Evolutionary conservation across 495 filamentous ascomycete species (phyloP), one percentile per base, ranked within the genome.

Genomic region (Neurospora sp.): DNA sequence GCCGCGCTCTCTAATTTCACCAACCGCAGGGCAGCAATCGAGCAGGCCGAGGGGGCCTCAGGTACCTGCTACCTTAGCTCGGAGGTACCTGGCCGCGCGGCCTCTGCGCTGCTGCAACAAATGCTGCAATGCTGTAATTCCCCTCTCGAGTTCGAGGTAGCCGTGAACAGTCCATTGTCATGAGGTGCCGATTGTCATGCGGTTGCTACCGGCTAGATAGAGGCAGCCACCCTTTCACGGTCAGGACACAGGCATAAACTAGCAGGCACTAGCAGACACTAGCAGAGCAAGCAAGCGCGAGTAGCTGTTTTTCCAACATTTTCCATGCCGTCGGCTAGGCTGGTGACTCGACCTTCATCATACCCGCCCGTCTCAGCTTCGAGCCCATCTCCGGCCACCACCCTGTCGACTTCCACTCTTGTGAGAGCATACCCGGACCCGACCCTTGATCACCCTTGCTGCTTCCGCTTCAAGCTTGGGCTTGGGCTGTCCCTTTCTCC

Each of bases 251-350:
- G 18, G 35, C 42, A 59, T 65, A n/a, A 31, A 45, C 41, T 59
- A 65, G 5, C 31, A 31, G 42, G 14, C n/a, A 44, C 70, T 53
- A 71, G 44, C 44, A 71, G 42, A 39, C 39, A 35, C 70, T 59
- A 71, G 31, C 44, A 27, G 18, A 39, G 16, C 35, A n/a, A 65
- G 27, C 70, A 59, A 45, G 70, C 42, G 35, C 44, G 42, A 40
- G 70, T 65, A 44, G 42, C 42, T 44, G 70, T 41, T 71, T 73
- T 75, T 77, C 78, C 78, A 79, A 73, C 77, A 79, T 75, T 77
- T 79, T 75, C 76, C 75, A 73, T 74, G 40, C 27, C 53, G 53
- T 61, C 53, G 40, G 69, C 74, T 73, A 37, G 70, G 69, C 71
- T 44, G 35, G 68, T 69, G 45, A 70, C 68, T 72, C 70, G 39